Conservation (phyloP, 208 protist species). For the Trypanosoma conorhini region DNA sequence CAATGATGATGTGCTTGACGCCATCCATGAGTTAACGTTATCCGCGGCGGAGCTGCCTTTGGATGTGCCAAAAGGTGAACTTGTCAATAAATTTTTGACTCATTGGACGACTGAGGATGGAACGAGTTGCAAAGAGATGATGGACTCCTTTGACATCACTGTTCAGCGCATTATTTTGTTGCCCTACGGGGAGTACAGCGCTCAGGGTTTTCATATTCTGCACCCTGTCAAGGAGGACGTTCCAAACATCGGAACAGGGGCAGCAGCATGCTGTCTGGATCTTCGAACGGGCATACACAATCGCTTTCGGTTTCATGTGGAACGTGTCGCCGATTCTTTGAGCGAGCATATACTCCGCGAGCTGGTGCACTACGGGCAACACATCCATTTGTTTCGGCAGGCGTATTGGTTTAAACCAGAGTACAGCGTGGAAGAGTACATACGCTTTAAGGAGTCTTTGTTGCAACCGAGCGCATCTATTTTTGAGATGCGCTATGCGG, state of each 20-base stretch:
- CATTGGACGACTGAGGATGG: slow-evolving; percentile 80
- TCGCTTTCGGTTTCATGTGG: slow-evolving; percentile 89
- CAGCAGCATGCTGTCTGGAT: slow-evolving; percentile 85
- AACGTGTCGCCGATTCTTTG: slow-evolving; percentile 85
- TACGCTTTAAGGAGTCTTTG: slow-evolving; percentile 88
- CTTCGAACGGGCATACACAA: slow-evolving; percentile 89
- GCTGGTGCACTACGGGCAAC: slow-evolving; percentile 82
- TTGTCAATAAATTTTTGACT: slow-evolving; percentile 63
- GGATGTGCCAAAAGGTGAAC: slow-evolving; percentile 47
- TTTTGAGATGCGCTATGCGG: slow-evolving; percentile 87
- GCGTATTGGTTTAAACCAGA: slow-evolving; percentile 86
- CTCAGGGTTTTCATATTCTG: slow-evolving; percentile 80
- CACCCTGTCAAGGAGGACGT: slow-evolving; percentile 65
- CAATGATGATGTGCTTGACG: slow-evolving; percentile 79
- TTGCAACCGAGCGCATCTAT: slow-evolving; percentile 82
- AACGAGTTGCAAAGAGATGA: slow-evolving; percentile 42
- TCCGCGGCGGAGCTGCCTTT: slow-evolving; percentile 84
- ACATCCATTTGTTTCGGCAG: slow-evolving; percentile 83
- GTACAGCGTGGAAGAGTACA: slow-evolving; percentile 91
- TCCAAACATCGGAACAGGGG: slow-evolving; percentile 83
- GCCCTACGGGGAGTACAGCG: slow-evolving; percentile 82
- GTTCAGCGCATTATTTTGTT: slow-evolving; percentile 72
- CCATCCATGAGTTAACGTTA: slow-evolving; percentile 85
- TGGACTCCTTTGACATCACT: slow-evolving; percentile 59
- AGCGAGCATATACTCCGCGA: slow-evolving; percentile 86